phyloP scores from a whole-genome alignment of 2,329 filamentous ascomycete genomes.

The Trichoderma harzianum region DNA sequence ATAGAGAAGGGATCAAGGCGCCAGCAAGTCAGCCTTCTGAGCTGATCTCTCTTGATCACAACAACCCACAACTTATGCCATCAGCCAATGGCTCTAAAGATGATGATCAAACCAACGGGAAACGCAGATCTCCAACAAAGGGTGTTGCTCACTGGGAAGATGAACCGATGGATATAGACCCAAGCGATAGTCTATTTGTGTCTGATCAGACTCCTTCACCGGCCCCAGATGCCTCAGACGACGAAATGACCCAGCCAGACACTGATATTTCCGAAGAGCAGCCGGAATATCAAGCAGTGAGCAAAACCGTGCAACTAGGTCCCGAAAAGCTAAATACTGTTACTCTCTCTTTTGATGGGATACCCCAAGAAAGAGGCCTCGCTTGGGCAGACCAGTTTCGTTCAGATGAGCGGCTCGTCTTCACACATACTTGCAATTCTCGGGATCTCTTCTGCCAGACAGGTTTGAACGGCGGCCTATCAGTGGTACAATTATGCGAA shows the following conservation, averaged over 20 bases:
- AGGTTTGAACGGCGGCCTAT: constrained; percentile 3
- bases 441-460: constrained; percentile 29
- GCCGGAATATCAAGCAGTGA: neutral
- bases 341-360: constrained; percentile 19
- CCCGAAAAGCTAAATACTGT: neutral
- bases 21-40: constrained; percentile 34
- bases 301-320: constrained; percentile 21
- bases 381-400: constrained; percentile 30
- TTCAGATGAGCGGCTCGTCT: constrained; percentile 26
- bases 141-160: constrained; percentile 27
- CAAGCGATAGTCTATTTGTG: constrained; percentile 27
- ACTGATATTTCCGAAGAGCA: neutral
- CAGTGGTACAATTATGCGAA: constrained; percentile 21
- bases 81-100: neutral
- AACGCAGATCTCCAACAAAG: neutral
- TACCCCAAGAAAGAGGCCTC: constrained; percentile 18
- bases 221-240: neutral
- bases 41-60: constrained; percentile 30
- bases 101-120: neutral
- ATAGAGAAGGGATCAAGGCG: constrained; percentile 40
- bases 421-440: constrained; percentile 35
- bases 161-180: constrained; percentile 23
- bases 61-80: neutral
- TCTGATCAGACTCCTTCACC: neutral
- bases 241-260: neutral